Percentiles rank a stretch among this genome's conserved stretches.
Conservation (phyloP, 495 filamentous ascomycete genomes). For the Trichoderma virens region DNA sequence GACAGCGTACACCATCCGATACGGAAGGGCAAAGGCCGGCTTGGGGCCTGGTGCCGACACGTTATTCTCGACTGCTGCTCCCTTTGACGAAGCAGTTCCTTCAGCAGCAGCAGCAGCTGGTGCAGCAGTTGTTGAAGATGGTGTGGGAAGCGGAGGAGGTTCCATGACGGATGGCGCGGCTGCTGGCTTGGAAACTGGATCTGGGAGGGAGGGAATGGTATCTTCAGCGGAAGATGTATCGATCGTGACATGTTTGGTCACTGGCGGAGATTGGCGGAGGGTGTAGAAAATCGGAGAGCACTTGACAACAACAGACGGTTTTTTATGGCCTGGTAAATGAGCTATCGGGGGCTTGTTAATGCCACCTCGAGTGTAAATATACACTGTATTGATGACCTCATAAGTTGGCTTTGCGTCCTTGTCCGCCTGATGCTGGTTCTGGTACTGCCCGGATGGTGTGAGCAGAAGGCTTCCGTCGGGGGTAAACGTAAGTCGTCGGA, state of each 20-base stretch:
- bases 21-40: constrained; percentile 74
- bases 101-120: constrained; percentile 19
- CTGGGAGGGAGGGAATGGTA: constrained; percentile 72
- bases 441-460: constrained; percentile 94
- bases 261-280: constrained; percentile 55
- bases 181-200: constrained; percentile 59
- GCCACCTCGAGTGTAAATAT: constrained; percentile 93
- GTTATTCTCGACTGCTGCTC: constrained; percentile 26
- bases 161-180: constrained; percentile 64
- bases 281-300: constrained; percentile 91
- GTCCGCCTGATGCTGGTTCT: constrained; percentile 59
- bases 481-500: constrained; percentile 86
- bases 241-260: constrained; percentile 83
- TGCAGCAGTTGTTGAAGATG: constrained; percentile 21
- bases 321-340: constrained; percentile 97
- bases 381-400: constrained; percentile 93
- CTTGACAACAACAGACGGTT: constrained; percentile 90
- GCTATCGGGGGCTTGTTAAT: constrained; percentile 96
- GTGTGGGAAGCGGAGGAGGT: constrained; percentile 62
- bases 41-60: constrained; percentile 46
- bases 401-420: constrained; percentile 67
- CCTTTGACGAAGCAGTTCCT: constrained; percentile 35
- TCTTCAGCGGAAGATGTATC: constrained; percentile 88
- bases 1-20: constrained; percentile 93
- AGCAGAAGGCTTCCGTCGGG: constrained; percentile 93